These are phyloP conservation scores for Coniochaeta sp. DNA, from an alignment of 2,329 filamentous ascomycete genomes.

Conservation along the genomic window DNA sequence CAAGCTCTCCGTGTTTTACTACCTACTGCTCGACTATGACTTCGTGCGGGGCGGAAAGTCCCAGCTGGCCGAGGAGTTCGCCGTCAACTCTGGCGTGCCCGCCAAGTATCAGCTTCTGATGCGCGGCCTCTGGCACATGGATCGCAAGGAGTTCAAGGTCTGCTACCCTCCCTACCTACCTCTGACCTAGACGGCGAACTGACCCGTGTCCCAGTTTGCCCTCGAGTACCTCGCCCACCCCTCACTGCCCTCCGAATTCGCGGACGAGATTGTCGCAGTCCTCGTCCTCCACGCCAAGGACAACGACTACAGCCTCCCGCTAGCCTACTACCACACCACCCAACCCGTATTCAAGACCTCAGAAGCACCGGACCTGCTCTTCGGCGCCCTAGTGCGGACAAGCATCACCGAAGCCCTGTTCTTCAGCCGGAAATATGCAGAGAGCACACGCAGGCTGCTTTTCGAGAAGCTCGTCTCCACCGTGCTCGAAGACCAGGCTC, in stretches of 20 bases:
- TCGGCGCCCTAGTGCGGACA: conserved; percentile 59
- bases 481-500: conserved; percentile 38
- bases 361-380: conserved; percentile 58
- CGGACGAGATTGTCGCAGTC: conserved; percentile 70
- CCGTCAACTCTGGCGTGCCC: conserved; percentile 58
- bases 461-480: conserved; percentile 59
- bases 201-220: conserved; percentile 40
- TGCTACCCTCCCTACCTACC: conserved; percentile 6
- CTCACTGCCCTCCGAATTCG: conserved; percentile 71
- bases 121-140: conserved; percentile 75
- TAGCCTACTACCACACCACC: conserved; percentile 73
- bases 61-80: conserved; percentile 50
- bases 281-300: conserved; percentile 56
- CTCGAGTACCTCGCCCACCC: conserved; percentile 74
- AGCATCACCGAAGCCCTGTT: conserved; percentile 67
- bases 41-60: conserved; percentile 38
- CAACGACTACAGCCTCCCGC: conserved; percentile 56
- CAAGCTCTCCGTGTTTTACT: conserved; percentile 78
- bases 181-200: neutral
- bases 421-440: conserved; percentile 61
- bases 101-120: conserved; percentile 74
- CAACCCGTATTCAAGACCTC: conserved; percentile 63
- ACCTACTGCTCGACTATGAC: conserved; percentile 71
- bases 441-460: conserved; percentile 53
- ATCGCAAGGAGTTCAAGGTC: conserved; percentile 62